A percentile compares a stretch with the other conserved stretches of the same genome.
phyloP scores from a whole-genome alignment of 768 basidiomycete species.

The Leccinum uliginosum region DNA sequence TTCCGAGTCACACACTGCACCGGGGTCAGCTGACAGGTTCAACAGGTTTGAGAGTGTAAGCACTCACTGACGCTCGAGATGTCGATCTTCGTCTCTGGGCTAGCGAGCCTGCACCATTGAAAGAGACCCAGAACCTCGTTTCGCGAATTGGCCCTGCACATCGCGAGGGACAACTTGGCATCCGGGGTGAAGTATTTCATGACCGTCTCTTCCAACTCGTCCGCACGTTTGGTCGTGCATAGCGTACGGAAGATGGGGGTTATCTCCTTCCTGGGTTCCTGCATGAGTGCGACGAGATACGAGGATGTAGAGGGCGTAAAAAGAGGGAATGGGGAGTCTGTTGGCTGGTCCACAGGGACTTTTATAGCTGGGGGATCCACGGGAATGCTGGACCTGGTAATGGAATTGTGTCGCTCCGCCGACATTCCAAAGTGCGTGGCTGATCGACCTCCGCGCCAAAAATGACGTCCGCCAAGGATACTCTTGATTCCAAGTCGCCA shows the following conservation, averaged over 20 bases:
- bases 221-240: slow-evolving; percentile 45
- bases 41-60: neutral
- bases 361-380: slow-evolving; percentile 15
- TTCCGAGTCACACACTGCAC: slow-evolving; percentile 46
- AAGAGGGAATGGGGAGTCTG: neutral
- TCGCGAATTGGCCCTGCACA: slow-evolving; percentile 53
- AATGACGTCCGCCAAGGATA: neutral
- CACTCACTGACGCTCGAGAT: slow-evolving; percentile 44
- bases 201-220: slow-evolving; percentile 45
- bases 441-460: neutral
- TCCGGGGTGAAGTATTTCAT: slow-evolving; percentile 49
- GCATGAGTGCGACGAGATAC: slow-evolving; percentile 36
- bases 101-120: slow-evolving; percentile 67
- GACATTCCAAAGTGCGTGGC: slow-evolving; percentile 5
- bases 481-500: neutral
- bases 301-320: neutral
- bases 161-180: slow-evolving; percentile 55
- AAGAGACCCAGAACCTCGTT: slow-evolving; percentile 49
- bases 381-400: neutral
- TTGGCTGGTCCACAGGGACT: neutral
- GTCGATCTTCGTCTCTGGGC: slow-evolving; percentile 42
- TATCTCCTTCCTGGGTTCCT: slow-evolving; percentile 53
- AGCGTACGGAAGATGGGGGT: slow-evolving; percentile 39
- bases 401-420: neutral
- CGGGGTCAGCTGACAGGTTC: neutral